Percentiles rank a stretch among this genome's conserved stretches.
These are phyloP conservation scores for Zygnema cylindricum DNA, from an alignment of 139 green algal genomes.

Conservation along the genomic window DNA sequence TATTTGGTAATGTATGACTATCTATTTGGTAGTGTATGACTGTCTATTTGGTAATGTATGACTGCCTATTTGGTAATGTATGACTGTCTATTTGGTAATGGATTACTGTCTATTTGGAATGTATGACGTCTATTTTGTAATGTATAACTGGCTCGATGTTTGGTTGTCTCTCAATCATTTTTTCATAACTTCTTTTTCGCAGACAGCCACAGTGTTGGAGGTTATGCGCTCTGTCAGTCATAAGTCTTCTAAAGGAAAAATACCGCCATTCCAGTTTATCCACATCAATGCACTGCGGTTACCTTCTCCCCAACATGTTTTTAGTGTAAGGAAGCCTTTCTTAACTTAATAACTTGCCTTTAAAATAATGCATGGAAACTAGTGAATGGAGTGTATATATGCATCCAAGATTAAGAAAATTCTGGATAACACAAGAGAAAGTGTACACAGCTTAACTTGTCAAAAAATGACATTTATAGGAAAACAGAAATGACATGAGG, in stretches of 20 bases:
- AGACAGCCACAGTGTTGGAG: conserved; percentile 85
- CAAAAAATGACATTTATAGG: too few relatives aligned
- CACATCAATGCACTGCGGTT: conserved; percentile 91
- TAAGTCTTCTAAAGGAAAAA: conserved; percentile 22
- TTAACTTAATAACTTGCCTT: neutral
- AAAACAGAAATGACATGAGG: too few relatives aligned
- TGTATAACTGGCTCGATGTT: too few relatives aligned
- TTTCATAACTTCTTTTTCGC: too few relatives aligned
- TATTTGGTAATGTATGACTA: too few relatives aligned
- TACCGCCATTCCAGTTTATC: conserved; percentile 82
- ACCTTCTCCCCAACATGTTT: conserved; percentile 85
- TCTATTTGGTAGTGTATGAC: too few relatives aligned
- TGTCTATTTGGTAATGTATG: too few relatives aligned
- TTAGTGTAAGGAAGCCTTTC: conserved; percentile 66
- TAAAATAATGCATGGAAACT: neutral
- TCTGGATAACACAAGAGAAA: neutral
- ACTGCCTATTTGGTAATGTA: too few relatives aligned
- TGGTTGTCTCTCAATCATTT: too few relatives aligned
- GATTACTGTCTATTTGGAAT: too few relatives aligned
- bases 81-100: too few relatives aligned
- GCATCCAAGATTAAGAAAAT: neutral
- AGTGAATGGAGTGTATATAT: conserved; percentile 4
- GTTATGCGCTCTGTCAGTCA: conserved; percentile 58
- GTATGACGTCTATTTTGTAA: too few relatives aligned
- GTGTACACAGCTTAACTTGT: neutral